These are phyloP conservation scores for Hirsutella rhossiliensis DNA, from an alignment of 2,329 filamentous ascomycete genomes.

Conservation along the genomic window DNA sequence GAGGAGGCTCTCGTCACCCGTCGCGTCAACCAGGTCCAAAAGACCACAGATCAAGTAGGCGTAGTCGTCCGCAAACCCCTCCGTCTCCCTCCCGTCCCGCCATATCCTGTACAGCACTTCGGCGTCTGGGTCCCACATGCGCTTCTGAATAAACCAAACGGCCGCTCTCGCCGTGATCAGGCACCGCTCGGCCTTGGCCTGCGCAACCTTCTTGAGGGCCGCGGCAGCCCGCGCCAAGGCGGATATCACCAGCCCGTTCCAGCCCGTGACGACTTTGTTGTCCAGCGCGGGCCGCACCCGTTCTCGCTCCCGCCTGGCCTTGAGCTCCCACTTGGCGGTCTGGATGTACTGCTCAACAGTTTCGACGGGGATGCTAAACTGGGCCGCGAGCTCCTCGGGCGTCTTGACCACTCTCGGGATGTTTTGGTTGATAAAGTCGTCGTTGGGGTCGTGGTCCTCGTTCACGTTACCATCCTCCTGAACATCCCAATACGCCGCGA, in stretches of 20 bases:
- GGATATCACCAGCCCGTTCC: conserved; percentile 82
- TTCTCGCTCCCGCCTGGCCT: conserved; percentile 58
- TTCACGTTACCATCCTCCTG: conserved; percentile 76
- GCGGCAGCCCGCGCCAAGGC: conserved; percentile 67
- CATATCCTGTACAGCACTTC: conserved; percentile 64
- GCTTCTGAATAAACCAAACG: conserved; percentile 57
- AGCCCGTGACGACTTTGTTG: conserved; percentile 76
- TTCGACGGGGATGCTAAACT: conserved; percentile 59
- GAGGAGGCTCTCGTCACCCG: conserved; percentile 62
- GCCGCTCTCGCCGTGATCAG: conserved; percentile 54
- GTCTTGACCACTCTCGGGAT: conserved; percentile 64
- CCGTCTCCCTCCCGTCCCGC: conserved; percentile 50
- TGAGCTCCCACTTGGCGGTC: conserved; percentile 54
- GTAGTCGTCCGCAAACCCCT: conserved; percentile 88
- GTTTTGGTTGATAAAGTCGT: conserved; percentile 92
- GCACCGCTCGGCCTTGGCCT: conserved; percentile 46
- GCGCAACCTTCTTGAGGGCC: conserved; percentile 49
- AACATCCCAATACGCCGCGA: conserved; percentile 77
- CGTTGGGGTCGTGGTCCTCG: conserved; percentile 72
- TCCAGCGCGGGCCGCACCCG: conserved; percentile 69
- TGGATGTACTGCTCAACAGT: conserved; percentile 58
- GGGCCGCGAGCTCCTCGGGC: conserved; percentile 55
- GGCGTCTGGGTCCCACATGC: conserved; percentile 56
- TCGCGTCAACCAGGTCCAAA: conserved; percentile 73
- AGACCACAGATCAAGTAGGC: conserved; percentile 77